Percentiles rank a stretch among this genome's conserved stretches.
Conservation (phyloP, 176 grass and related monocot species). For the Cocos nucifera region DNA sequence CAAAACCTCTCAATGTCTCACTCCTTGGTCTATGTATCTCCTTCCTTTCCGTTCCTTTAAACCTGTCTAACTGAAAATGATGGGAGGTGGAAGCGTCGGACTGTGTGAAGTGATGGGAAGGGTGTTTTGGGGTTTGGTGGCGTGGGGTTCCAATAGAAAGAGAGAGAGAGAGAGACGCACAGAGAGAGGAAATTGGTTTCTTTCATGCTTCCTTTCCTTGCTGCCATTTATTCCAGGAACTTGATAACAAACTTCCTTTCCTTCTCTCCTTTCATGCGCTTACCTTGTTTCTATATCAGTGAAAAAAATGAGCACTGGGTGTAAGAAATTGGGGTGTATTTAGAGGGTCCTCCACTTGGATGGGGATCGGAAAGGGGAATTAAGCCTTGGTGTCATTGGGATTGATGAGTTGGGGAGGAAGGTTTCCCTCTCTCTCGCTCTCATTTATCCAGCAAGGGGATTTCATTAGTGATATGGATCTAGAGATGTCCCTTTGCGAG, state of each 20-base stretch:
- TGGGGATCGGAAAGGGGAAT: no score
- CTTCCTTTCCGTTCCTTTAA: not conserved
- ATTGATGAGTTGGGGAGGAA: conserved; percentile 12
- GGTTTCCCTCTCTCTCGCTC: conserved; percentile 8
- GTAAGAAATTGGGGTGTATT: no score
- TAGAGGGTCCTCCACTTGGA: no score
- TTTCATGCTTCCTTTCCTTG: not conserved
- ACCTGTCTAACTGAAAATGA: conserved; percentile 55
- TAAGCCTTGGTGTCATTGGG: not conserved
- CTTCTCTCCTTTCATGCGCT: no score
- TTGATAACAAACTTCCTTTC: no score
- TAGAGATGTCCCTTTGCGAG: conserved; percentile 19
- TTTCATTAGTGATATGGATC: conserved; percentile 10
- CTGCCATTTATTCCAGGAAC: no score
- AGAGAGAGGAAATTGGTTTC: not conserved
- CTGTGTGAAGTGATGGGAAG: conserved; percentile 32
- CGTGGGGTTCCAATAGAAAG: conserved; percentile 12
- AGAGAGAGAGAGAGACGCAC: not conserved
- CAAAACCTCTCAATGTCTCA: conserved; percentile 11
- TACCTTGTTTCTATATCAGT: no score
- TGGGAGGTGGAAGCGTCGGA: conserved; percentile 31
- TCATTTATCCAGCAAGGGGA: conserved; percentile 19
- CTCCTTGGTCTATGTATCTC: not conserved
- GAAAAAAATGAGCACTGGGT: no score
- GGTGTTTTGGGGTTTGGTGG: conserved; percentile 27